Conservation (phyloP, 352 stramenopile genomes). For the Phytophthora crassamura region DNA sequence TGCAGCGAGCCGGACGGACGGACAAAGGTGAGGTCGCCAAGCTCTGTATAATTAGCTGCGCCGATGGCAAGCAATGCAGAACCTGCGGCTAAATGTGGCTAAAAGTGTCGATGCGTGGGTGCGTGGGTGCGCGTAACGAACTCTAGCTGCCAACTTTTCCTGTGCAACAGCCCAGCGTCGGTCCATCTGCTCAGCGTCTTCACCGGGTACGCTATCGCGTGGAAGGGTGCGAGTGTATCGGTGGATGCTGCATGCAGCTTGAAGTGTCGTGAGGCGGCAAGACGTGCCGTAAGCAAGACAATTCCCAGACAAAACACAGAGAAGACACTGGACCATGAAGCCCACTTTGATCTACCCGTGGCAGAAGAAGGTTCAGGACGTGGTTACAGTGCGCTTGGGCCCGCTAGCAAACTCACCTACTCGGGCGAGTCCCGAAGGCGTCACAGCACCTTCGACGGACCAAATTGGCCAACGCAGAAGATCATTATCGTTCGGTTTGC, state of each 20-base stretch:
- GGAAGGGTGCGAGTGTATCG: conserved; percentile 14
- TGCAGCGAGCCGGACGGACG: not conserved
- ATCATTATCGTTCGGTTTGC: conserved; percentile 19
- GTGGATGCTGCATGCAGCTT: conserved; percentile 45
- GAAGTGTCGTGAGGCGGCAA: conserved; percentile 24
- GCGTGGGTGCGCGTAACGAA: conserved; percentile 36
- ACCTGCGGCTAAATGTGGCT: conserved; percentile 13
- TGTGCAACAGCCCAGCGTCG: conserved; percentile 11
- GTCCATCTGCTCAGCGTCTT: conserved; percentile 14
- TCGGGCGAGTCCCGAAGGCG: conserved; percentile 14
- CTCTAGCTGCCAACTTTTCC: conserved; percentile 11
- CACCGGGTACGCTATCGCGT: conserved; percentile 10
- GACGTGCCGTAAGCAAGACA: conserved; percentile 19
- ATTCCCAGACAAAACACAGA: conserved; percentile 13
- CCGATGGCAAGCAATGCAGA: not conserved
- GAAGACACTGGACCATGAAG: conserved; percentile 35
- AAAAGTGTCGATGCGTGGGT: conserved; percentile 24
- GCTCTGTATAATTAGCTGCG: conserved; percentile 24
- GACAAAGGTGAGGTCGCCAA: conserved; percentile 3
- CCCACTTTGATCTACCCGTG: conserved; percentile 39
- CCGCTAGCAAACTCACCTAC: conserved; percentile 15
- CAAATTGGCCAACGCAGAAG: conserved; percentile 13
- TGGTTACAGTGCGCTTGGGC: conserved; percentile 17
- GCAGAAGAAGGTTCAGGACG: conserved; percentile 43
- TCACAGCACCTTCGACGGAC: conserved; percentile 2